A percentile compares a stretch with the other conserved stretches of the same genome.
phyloP scores from a whole-genome alignment of 1,284 basidiomycete species.

The Ustanciosporium gigantosporum region DNA sequence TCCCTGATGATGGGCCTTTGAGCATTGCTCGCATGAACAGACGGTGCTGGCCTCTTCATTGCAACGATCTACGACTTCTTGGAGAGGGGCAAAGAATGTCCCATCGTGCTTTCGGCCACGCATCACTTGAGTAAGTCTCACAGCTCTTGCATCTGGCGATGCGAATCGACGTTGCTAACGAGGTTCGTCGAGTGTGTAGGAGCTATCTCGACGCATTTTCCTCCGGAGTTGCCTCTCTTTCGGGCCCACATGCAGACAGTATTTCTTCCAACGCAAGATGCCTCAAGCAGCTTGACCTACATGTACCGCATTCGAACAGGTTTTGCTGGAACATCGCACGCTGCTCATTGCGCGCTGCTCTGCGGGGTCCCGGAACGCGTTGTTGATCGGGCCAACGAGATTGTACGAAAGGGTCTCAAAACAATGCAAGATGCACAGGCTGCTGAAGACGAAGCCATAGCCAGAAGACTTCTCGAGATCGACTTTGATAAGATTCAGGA shows the following conservation, averaged over 20 bases:
- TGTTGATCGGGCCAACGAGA: slow-evolving; percentile 19
- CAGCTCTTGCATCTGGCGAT: not conserved
- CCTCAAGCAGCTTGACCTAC: slow-evolving; percentile 19
- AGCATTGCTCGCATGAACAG: slow-evolving; percentile 1
- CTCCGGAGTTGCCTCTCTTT: slow-evolving; percentile 11
- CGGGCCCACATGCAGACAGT: slow-evolving; percentile 38
- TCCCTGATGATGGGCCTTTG: too few relatives aligned
- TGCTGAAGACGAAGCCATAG: slow-evolving; percentile 12
- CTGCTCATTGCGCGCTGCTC: slow-evolving; percentile 29
- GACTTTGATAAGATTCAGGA: slow-evolving; percentile 4
- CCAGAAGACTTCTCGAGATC: slow-evolving; percentile 17
- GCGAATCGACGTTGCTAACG: not conserved
- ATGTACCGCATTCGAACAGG: slow-evolving; percentile 30
- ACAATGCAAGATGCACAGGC: slow-evolving; percentile 20
- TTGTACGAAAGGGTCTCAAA: slow-evolving; percentile 6
- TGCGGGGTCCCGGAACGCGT: slow-evolving; percentile 33
- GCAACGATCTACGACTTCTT: slow-evolving; percentile 33
- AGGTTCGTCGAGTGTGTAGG: slow-evolving; percentile 1
- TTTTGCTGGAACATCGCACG: slow-evolving; percentile 23
- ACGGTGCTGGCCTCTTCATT: slow-evolving; percentile 35
- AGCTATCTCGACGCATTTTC: slow-evolving; percentile 24
- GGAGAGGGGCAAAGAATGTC: slow-evolving; percentile 15
- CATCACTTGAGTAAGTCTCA: slow-evolving; percentile 27
- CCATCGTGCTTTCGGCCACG: slow-evolving; percentile 27
- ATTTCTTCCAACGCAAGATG: slow-evolving; percentile 13